A percentile compares a stretch with the other conserved stretches of the same genome.
Conservation (phyloP, 495 filamentous ascomycete species). For the Aspergillus sparsus region DNA sequence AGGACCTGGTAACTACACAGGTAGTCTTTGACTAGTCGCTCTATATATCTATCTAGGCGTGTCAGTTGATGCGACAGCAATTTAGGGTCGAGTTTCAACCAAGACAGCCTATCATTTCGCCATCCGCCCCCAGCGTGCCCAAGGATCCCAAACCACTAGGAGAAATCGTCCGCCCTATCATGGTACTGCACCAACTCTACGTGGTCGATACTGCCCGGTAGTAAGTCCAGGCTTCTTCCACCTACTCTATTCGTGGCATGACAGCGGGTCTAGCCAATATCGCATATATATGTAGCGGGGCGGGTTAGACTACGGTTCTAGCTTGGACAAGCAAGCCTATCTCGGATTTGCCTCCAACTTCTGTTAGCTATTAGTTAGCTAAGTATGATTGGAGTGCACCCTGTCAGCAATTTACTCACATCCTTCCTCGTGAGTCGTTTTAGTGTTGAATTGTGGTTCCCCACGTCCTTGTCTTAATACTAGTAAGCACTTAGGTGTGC, state of each 20-base stretch:
- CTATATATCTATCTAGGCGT: background rate
- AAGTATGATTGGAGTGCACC: background rate
- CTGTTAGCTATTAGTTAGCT: background rate
- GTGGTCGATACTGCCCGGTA: too few relatives aligned
- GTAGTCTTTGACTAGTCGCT: too few relatives aligned
- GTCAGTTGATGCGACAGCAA: conserved; percentile 17
- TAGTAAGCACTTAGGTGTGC: too few relatives aligned
- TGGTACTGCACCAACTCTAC: background rate
- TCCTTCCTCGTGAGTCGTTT: background rate
- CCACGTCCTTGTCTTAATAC: too few relatives aligned
- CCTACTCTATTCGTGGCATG: background rate
- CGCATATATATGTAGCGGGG: background rate
- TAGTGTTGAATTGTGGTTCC: background rate
- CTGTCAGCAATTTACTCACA: background rate
- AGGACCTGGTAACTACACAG: too few relatives aligned
- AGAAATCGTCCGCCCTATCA: background rate
- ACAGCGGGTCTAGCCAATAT: background rate
- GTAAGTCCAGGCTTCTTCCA: background rate
- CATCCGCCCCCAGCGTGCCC: background rate
- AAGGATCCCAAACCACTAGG: background rate
- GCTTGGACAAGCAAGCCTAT: background rate
- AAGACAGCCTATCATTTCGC: background rate
- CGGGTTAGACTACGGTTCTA: background rate
- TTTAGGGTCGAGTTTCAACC: conserved; percentile 12
- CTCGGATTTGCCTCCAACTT: background rate